phyloP scores from a whole-genome alignment of 805 yeast species.

The Schwanniomyces pseudopolymorphus region DNA sequence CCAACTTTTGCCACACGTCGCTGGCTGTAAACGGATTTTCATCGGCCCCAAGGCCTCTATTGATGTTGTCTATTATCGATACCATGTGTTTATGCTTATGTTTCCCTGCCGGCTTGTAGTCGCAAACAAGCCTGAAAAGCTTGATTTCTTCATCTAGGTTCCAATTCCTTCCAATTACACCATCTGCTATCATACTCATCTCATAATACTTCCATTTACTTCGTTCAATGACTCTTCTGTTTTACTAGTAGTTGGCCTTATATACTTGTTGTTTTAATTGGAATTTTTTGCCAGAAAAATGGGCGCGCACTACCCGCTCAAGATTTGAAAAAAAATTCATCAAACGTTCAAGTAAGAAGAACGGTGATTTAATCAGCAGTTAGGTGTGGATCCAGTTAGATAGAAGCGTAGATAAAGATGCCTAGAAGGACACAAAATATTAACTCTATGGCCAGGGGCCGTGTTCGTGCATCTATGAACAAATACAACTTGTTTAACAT shows the following conservation, averaged over 20 bases:
- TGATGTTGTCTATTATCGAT: conserved; percentile 39
- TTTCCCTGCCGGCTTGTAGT: conserved; percentile 66
- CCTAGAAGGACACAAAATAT: conserved; percentile 60
- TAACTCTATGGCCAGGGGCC: conserved; percentile 62
- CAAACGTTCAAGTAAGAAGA: background rate
- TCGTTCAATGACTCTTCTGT: no score
- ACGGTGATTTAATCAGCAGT: background rate
- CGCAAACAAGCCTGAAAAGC: conserved; percentile 60
- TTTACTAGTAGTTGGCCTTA: no score
- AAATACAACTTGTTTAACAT: conserved; percentile 87
- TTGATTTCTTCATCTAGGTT: conserved; percentile 58
- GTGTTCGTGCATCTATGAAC: conserved; percentile 88
- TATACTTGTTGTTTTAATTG: no score
- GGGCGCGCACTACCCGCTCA: background rate
- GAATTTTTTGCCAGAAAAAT: background rate
- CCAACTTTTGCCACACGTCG: conserved; percentile 61
- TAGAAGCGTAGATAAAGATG: conserved; percentile 34
- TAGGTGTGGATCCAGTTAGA: background rate
- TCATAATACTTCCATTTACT: conserved; percentile 1
- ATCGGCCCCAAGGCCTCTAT: conserved; percentile 21
- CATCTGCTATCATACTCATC: background rate
- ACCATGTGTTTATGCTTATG: conserved; percentile 44
- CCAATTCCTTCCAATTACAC: conserved; percentile 41
- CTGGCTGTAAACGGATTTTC: conserved; percentile 35
- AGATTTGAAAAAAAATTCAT: conserved; percentile 1